Evolutionary conservation across 2,329 filamentous ascomycete species (phyloP), one percentile per base, ranked within the genome.

Genomic region (Cadophora sp.): DNA sequence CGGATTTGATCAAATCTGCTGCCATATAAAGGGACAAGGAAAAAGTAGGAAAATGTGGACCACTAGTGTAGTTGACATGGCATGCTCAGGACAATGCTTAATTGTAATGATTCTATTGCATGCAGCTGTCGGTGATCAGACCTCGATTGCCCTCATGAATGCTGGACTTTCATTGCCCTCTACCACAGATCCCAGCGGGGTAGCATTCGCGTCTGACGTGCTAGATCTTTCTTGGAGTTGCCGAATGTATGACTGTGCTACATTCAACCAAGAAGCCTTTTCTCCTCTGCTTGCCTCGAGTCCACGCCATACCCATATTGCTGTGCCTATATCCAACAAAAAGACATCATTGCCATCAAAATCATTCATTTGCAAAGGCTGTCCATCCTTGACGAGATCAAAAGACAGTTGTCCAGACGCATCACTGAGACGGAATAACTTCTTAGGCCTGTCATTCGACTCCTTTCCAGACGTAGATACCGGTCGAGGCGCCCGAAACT

Each of bases 251-350:
- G 81, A 80, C 78, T 89, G 84, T n/a, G 86, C 84, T 4, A 88
- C 83, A 67, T 81, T 82, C 56, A 89, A 77, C 89, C 89, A 92
- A 76, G 81, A 80, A 5, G 85, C 83, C 77, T 83, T 89, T 79
- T 91, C 89, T 1, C 77, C 79, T 40, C 79, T 78, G 76, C 88
- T 91, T 9, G 89, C 88, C 0, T 81, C 80, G 1, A 79, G 78
- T 0, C 89, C 89, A 73, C 90, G 84, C 89, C 89, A 91, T 1
- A 91, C 87, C 88, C 89, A 92, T 40, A 91, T 80, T 8, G 79
- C 79, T 62, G 77, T 83, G 7, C 88, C 87, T 71, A 89, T 87
- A 68, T 86, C 84, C 24, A 90, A 81, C 24, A 92, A 76, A 73
- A 91, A 91, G 5, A 91, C 84, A 73, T 91, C 88, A 56, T 83